phyloP scores from a whole-genome alignment of 495 filamentous ascomycete species.

The Annulohypoxylon maeteangense region DNA sequence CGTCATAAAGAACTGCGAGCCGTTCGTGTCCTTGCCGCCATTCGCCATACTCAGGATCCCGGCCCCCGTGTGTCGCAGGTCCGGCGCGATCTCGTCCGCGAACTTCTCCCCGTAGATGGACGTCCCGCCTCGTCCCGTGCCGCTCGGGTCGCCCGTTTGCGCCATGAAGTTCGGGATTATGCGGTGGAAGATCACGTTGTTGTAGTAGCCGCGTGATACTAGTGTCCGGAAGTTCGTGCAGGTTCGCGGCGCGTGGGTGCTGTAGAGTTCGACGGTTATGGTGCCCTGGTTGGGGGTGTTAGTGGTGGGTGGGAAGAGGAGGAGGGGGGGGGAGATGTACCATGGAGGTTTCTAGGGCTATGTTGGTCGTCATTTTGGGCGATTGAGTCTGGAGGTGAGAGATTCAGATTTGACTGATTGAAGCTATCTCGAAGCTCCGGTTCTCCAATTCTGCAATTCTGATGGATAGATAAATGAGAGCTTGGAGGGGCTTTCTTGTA shows the following conservation, averaged over 20 bases:
- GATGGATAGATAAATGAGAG: neutral
- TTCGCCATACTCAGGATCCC: conserved; percentile 97
- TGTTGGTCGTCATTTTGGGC: conserved; percentile 74
- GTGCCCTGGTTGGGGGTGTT: conserved; percentile 64
- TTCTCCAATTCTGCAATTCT: neutral
- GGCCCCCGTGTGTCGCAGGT: conserved; percentile 92
- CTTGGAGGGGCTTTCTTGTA: neutral
- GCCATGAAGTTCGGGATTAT: conserved; percentile 98
- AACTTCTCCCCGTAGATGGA: conserved; percentile 96
- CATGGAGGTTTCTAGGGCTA: conserved; percentile 84
- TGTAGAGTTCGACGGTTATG: conserved; percentile 90
- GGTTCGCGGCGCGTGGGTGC: conserved; percentile 63
- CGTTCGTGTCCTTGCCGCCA: conserved; percentile 92
- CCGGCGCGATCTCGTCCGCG: conserved; percentile 83
- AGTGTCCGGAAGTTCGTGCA: conserved; percentile 91
- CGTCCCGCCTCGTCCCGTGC: conserved; percentile 89
- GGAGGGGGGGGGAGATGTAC: conserved; percentile 53
- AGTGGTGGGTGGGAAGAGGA: conserved; percentile 20
- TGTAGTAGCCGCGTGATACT: conserved; percentile 84
- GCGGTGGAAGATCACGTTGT: conserved; percentile 86
- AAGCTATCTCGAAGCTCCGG: conserved; percentile 16
- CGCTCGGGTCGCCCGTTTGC: conserved; percentile 95
- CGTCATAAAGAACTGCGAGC: conserved; percentile 88
- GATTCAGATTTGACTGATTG: neutral
- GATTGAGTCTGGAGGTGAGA: neutral